Evolutionary conservation across 495 filamentous ascomycete genomes (phyloP).

Genomic region (Neurospora cerealis): DNA sequence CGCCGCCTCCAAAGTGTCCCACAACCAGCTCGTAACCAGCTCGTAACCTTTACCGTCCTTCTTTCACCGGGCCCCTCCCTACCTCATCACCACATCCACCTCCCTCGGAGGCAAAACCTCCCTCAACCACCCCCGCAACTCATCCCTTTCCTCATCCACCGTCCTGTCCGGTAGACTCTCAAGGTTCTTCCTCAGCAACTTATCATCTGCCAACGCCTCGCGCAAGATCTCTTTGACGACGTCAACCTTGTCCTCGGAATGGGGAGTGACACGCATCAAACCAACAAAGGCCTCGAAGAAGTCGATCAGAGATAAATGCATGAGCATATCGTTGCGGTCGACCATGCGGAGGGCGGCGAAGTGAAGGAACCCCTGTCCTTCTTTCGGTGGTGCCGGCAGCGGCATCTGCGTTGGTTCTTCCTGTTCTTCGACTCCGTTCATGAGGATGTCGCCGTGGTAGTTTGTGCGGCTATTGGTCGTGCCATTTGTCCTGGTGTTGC

Average conservation of each 20-base stretch:
- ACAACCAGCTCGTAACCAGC: no score
- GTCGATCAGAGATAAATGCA: slow-evolving; percentile 70
- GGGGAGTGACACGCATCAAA: slow-evolving; percentile 36
- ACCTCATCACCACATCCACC: slow-evolving; percentile 8
- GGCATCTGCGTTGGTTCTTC: not conserved
- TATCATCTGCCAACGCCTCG: slow-evolving; percentile 30
- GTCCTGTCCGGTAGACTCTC: slow-evolving; percentile 33
- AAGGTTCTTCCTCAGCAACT: slow-evolving; percentile 29
- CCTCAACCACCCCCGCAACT: slow-evolving; percentile 26
- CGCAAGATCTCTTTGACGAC: slow-evolving; percentile 28
- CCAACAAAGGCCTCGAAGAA: slow-evolving; percentile 62
- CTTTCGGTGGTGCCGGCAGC: slow-evolving; percentile 17
- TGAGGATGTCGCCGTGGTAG: slow-evolving; percentile 6
- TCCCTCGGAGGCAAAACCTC: slow-evolving; percentile 22
- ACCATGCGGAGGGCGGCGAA: slow-evolving; percentile 70
- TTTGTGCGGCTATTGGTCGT: not conserved
- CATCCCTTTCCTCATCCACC: slow-evolving; percentile 33
- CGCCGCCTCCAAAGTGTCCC: not conserved
- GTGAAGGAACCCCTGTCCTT: slow-evolving; percentile 51
- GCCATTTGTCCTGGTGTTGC: not conserved
- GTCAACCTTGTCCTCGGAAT: slow-evolving; percentile 28
- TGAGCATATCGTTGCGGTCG: slow-evolving; percentile 60
- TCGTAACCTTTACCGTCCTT: no score
- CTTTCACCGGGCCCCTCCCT: not conserved
- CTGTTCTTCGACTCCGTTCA: slow-evolving; percentile 10